Conservation (phyloP, 2,329 filamentous ascomycete species). For the Aspergillus pseudoviridinutans region DNA sequence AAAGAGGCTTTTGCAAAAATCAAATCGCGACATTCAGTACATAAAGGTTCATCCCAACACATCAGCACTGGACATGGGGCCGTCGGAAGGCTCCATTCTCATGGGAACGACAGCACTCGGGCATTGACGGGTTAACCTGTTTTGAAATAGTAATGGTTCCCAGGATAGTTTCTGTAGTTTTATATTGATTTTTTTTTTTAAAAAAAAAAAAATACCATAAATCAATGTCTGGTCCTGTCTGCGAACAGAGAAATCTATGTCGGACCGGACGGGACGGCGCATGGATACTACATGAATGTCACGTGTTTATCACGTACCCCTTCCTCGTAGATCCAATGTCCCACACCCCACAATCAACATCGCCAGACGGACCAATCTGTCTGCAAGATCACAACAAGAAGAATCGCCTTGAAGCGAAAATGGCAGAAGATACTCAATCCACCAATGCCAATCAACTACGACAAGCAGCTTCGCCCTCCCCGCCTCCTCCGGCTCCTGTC, state of each 20-base stretch:
- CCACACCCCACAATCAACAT: conserved; percentile 5
- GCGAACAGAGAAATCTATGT: not conserved
- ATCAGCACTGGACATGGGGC: not conserved
- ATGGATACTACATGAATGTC: not conserved
- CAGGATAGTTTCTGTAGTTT: not conserved
- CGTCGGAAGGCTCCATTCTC: not conserved
- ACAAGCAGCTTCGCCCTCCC: conserved; percentile 44
- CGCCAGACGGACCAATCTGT: conserved; percentile 5
- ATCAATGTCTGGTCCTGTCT: not conserved
- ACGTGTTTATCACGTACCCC: not conserved
- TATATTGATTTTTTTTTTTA: not conserved
- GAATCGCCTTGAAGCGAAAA: conserved; percentile 8
- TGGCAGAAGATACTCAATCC: conserved; percentile 17
- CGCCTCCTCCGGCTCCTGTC: conserved; percentile 50
- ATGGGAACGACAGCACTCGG: conserved; percentile 11
- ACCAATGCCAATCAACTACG: conserved; percentile 10
- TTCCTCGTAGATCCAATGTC: not conserved
- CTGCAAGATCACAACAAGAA: not conserved
- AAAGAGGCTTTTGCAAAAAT: conserved; percentile 26
- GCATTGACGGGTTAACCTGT: conserved; percentile 7
- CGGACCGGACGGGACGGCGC: too few species aligned
- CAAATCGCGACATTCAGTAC: conserved; percentile 14
- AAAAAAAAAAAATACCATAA: not conserved
- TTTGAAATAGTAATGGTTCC: not conserved
- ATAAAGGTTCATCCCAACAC: not conserved